Base-by-base conservation (phyloP, 2,329 filamentous ascomycete species). In the Penicillium sp. region DNA sequence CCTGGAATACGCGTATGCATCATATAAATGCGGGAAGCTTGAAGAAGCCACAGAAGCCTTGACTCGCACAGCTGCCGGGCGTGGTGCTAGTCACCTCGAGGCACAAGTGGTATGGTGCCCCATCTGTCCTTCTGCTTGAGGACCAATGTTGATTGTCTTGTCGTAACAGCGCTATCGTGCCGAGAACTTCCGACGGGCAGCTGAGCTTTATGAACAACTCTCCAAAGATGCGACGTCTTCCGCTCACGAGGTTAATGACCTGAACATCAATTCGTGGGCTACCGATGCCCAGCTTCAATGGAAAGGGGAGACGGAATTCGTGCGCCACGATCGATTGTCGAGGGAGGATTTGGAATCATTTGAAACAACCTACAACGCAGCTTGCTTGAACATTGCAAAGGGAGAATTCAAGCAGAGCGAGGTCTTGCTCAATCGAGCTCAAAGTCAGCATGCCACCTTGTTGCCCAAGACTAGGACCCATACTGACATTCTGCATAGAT, bases 281-380 rank as follows among this genome's bases (percentile, higher is more conserved):
- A 74, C 77, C 32, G 77, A 83, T 62, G 80, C 81, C 32, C 81
- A 84, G 60, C 63, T 82, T 45, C 75, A 81, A 57, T 84, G 81
- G 81, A 70, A 74, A 37, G 77, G 77, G 37, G 69, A 75, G 49
- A 71, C 75, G 24, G 69, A 77, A 50, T 63, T 75, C 32, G 74
- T 75, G 33, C 69, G 72, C 51, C 77, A 75, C 63, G 77, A 75
- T 62, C 76, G 76, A 60, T 74, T 77, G 6, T 73, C 69, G 19
- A 71, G 78, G 57, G 79, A 82, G 58, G 81, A 83, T 59, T 61
- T 84, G 47, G 79, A 83, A 52, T 75, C 77, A 0, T 84, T 84
- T 53, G 81, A 84, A 64, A 83, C 78, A 4, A 76, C 79, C 3
- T 84, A 81, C 66, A 84, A 84, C 64, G 77, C 79, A 8, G 81